Evolutionary conservation across 2,329 filamentous ascomycete genomes (phyloP).

Genomic region (Orbilia oligospora): DNA sequence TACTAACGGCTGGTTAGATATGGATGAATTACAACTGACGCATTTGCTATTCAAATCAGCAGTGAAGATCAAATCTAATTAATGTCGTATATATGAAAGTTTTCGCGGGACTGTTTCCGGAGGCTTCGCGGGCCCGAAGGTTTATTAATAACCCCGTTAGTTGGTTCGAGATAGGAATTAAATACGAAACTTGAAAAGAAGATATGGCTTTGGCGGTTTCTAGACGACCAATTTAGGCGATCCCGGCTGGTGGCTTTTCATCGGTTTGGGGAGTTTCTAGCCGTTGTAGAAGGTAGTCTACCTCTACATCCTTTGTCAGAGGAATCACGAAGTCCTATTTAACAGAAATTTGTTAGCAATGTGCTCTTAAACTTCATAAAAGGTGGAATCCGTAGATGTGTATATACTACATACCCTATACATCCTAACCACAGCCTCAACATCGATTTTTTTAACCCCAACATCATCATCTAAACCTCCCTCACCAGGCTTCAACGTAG

Average conservation of each 20-base stretch:
- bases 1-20: not conserved
- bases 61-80: not conserved
- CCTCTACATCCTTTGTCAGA: slow-evolving; percentile 96
- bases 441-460: slow-evolving; percentile 85
- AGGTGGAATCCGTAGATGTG: not conserved
- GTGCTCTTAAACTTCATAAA: not conserved
- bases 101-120: not conserved
- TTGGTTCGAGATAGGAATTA: not conserved
- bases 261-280: slow-evolving; percentile 69
- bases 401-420: slow-evolving; percentile 73
- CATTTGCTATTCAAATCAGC: not conserved
- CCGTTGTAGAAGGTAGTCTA: slow-evolving; percentile 97
- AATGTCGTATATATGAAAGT: not conserved
- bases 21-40: not conserved
- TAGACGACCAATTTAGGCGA: not conserved
- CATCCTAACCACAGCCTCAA: slow-evolving; percentile 90
- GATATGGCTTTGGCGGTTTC: not conserved
- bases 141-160: not conserved
- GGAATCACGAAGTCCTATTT: slow-evolving; percentile 86
- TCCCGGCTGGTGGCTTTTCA: slow-evolving; percentile 61
- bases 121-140: not conserved
- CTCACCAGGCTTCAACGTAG: slow-evolving; percentile 72
- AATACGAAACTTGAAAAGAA: not conserved
- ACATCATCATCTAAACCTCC: slow-evolving; percentile 68
- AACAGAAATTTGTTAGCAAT: not conserved